Evolutionary conservation across 2,329 filamentous ascomycete genomes (phyloP).

Genomic region (Ustulina deusta): DNA sequence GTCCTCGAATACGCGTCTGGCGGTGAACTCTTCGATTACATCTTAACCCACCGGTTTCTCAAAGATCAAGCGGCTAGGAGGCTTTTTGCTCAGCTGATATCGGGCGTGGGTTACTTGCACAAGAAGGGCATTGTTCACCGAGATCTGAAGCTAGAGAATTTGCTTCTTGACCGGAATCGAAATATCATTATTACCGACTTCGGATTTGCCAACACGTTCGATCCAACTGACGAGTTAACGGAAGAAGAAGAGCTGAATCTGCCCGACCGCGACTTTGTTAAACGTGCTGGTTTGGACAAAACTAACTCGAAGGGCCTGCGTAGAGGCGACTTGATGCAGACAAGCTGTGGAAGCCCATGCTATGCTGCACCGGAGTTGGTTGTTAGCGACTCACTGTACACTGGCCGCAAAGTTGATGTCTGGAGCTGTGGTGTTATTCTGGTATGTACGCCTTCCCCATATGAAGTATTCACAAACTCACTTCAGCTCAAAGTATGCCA

Average conservation of each 20-base stretch:
- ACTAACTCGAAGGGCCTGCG: conserved; percentile 79
- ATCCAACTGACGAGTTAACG: conserved; percentile 85
- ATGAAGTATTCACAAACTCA: conserved; percentile 41
- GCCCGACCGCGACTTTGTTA: conserved; percentile 87
- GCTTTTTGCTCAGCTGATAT: conserved; percentile 94
- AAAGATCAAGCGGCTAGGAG: conserved; percentile 92
- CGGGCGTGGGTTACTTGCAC: conserved; percentile 95
- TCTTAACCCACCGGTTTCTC: conserved; percentile 94
- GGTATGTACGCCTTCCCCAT: conserved; percentile 66
- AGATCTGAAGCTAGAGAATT: conserved; percentile 95
- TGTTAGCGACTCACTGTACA: conserved; percentile 97
- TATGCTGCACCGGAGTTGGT: conserved; percentile 97
- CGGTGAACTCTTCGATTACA: conserved; percentile 98
- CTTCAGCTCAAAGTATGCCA: conserved; percentile 80
- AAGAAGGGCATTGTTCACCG: conserved; percentile 99
- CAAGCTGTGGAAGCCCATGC: conserved; percentile 96
- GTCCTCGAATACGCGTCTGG: conserved; percentile 98
- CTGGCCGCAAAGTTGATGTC: conserved; percentile 96
- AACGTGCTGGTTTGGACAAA: conserved; percentile 85
- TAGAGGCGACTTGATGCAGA: conserved; percentile 97
- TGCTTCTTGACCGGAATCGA: conserved; percentile 92
- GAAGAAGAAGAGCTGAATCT: conserved; percentile 92
- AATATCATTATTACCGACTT: conserved; percentile 99
- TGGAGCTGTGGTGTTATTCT: conserved; percentile 99
- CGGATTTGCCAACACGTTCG: conserved; percentile 98